A percentile compares a stretch with the other conserved stretches of the same genome.
phyloP scores from a whole-genome alignment of 2,329 filamentous ascomycete genomes.

The Paecilomyces variotii region DNA sequence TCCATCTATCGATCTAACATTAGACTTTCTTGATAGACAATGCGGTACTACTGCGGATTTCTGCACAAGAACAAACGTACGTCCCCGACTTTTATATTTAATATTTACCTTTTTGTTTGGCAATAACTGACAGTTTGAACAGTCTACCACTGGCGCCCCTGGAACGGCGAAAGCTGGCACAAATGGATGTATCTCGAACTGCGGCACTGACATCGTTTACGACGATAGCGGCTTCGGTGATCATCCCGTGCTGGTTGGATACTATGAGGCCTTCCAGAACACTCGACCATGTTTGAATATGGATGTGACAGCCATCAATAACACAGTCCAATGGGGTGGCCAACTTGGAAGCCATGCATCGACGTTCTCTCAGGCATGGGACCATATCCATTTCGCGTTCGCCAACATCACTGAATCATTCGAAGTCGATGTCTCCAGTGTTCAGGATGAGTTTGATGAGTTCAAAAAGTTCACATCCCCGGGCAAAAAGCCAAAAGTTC shows the following conservation, averaged over 20 bases:
- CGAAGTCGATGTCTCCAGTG: slow-evolving; percentile 14
- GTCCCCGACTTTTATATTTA: no score
- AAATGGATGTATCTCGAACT: slow-evolving; percentile 36
- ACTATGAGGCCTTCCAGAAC: no score
- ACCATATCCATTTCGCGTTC: slow-evolving; percentile 31
- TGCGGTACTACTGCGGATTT: slow-evolving; percentile 38
- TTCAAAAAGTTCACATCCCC: slow-evolving; percentile 1
- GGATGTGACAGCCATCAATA: no score
- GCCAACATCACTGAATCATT: slow-evolving; percentile 24
- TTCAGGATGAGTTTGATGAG: slow-evolving; percentile 4
- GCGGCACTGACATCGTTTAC: slow-evolving; percentile 28
- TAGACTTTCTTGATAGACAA: slow-evolving; percentile 9
- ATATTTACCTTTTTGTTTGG: no score
- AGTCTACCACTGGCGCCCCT: slow-evolving; percentile 22
- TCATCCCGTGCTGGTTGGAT: slow-evolving; percentile 3
- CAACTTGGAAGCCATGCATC: slow-evolving; percentile 28
- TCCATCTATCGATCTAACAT: no score
- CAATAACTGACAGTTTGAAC: no score
- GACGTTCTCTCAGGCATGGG: slow-evolving; percentile 12
- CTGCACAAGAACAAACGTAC: slow-evolving; percentile 19
- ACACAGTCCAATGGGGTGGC: slow-evolving; percentile 9
- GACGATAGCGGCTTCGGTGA: neutral
- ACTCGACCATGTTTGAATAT: no score
- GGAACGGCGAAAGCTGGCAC: slow-evolving; percentile 26
- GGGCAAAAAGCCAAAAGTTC: slow-evolving; percentile 21